A percentile compares a stretch with the other conserved stretches of the same genome.
These are phyloP conservation scores for Phytopythium aichiense DNA, from an alignment of 352 stramenopile species.

Conservation along the genomic window DNA sequence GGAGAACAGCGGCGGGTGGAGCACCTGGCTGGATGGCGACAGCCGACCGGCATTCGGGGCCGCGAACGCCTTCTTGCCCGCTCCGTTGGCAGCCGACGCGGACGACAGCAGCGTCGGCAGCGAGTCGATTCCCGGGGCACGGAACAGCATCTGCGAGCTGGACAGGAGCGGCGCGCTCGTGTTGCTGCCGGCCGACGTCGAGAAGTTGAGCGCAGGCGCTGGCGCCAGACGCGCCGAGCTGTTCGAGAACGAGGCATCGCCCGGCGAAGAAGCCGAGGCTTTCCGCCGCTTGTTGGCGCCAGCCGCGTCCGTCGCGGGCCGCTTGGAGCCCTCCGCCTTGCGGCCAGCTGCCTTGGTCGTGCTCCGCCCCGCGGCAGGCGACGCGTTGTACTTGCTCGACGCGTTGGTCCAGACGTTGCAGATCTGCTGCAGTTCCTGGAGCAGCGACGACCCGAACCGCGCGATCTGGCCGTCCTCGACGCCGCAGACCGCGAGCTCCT, in stretches of 20 bases:
- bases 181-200: constrained; percentile 12
- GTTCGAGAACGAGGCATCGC: constrained; percentile 1
- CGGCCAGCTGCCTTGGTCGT: not conserved
- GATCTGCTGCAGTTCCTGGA: constrained; percentile 46
- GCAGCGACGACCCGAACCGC: constrained; percentile 56
- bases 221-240: constrained; percentile 16
- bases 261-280: constrained; percentile 7
- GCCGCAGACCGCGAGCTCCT: constrained; percentile 55
- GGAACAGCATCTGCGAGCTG: constrained; percentile 37
- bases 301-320: constrained; percentile 13
- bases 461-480: constrained; percentile 39
- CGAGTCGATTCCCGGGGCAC: constrained; percentile 28
- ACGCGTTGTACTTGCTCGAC: constrained; percentile 10
- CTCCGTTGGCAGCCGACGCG: constrained; percentile 14
- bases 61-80: constrained; percentile 22
- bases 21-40: constrained; percentile 12
- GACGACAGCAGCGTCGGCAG: constrained; percentile 55
- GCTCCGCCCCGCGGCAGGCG: constrained; percentile 12
- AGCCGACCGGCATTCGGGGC: constrained; percentile 10
- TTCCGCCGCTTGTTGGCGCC: constrained; percentile 23
- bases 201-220: constrained; percentile 15
- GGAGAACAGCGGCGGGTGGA: constrained; percentile 40
- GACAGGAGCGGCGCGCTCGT: constrained; percentile 22
- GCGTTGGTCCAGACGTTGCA: constrained; percentile 5
- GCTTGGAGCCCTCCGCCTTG: constrained; percentile 21